Evolutionary conservation across 2,329 filamentous ascomycete genomes (phyloP), one percentile per base, ranked within the genome.

Genomic region (Chaetothyriales sp.): DNA sequence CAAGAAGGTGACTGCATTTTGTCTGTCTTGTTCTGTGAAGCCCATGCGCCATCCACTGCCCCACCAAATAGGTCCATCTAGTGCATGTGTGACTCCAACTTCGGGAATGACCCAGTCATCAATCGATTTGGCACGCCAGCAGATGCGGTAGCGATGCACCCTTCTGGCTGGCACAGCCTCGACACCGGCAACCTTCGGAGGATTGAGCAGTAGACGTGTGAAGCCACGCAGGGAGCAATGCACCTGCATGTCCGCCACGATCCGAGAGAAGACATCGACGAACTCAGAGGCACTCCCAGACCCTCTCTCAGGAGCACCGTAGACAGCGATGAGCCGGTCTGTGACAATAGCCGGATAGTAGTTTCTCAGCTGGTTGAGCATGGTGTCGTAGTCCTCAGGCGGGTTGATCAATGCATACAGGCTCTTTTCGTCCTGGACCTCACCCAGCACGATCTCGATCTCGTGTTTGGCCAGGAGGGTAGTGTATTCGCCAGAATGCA

Each of bases 371-470:
- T 72, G 68, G 2, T 65, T 51, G 3, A 60, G 55, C 3, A 73
- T 58, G 0, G 65, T 66, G 0, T 66, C 62, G 1, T 67, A 6
- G 10, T 61, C 63, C 58, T 59, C 2, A 63, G 69, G 10, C 61
- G 61, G 45, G 67, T 72, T 52, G 66, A 71, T 15, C 61, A 65
- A 0, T 65, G 65, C 57, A 51, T 73, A 72, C 0, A 73, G 57
- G 0, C 66, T 70, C 46, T 73, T 68, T 48, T 73, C 70, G 51
- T 72, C 70, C 0, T 62, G 52, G 22, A 72, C 66, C 53, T 72
- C 70, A 18, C 69, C 69, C 36, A 73, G 69, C 0, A 73, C 57
- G 1, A 73, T 50, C 3, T 61, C 64, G 44, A 68, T 62, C 0
- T 59, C 51, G 12, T 68, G 59, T 3, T 49, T 51, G 22, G 61